Conservation (phyloP, 306 rosid genomes). For the Vigna radiata region DNA sequence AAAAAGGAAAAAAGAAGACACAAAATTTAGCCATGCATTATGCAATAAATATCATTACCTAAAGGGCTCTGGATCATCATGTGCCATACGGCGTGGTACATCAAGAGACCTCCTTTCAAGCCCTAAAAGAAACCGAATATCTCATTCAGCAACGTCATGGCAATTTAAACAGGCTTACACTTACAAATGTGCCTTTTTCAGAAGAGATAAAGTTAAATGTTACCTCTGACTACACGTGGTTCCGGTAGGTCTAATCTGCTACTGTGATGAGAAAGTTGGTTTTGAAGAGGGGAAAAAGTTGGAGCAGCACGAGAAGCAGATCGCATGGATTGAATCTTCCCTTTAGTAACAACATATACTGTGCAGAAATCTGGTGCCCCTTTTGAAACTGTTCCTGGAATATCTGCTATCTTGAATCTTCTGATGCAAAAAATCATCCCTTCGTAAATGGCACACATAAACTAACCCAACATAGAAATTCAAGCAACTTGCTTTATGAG, state of each 20-base stretch:
- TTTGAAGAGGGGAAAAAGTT: slow-evolving; percentile 52
- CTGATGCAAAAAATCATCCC: slow-evolving; percentile 1
- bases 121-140: slow-evolving; percentile 42
- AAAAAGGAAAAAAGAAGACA: not conserved
- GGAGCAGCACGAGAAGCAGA: slow-evolving; percentile 93
- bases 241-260: slow-evolving; percentile 46
- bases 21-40: not conserved
- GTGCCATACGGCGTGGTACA: slow-evolving; percentile 32
- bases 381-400: slow-evolving; percentile 76
- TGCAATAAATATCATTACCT: slow-evolving; percentile 36
- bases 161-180: not conserved
- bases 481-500: not conserved
- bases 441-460: not conserved
- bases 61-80: slow-evolving; percentile 45
- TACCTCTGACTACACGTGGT: slow-evolving; percentile 53
- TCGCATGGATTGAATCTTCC: slow-evolving; percentile 82
- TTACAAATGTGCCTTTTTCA: not conserved
- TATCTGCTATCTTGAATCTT: slow-evolving; percentile 86
- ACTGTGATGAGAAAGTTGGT: slow-evolving; percentile 44
- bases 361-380: slow-evolving; percentile 95
- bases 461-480: not conserved
- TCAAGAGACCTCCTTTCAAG: slow-evolving; percentile 52
- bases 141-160: slow-evolving; percentile 5
- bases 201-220: slow-evolving; percentile 31
- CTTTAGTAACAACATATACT: slow-evolving; percentile 75